phyloP scores from a whole-genome alignment of 2,329 filamentous ascomycete genomes.

The Tolypocladium paradoxum region DNA sequence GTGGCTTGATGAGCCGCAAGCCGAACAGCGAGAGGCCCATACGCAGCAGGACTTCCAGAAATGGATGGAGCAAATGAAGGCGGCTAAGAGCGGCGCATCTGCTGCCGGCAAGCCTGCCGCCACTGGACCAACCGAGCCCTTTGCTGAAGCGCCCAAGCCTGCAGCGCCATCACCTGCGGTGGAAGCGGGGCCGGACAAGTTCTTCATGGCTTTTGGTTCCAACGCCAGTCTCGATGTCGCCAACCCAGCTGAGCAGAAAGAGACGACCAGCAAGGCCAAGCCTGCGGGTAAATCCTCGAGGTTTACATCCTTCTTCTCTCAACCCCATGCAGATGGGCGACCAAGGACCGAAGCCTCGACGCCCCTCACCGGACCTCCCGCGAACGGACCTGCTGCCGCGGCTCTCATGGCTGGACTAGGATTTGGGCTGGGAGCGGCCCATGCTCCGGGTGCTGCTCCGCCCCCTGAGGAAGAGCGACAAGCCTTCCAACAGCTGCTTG shows the following conservation, averaged over 20 bases:
- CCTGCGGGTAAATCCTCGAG: slow-evolving; percentile 59
- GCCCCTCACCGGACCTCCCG: slow-evolving; percentile 23
- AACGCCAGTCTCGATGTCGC: slow-evolving; percentile 33
- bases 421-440: not conserved
- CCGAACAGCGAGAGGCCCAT: slow-evolving; percentile 58
- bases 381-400: slow-evolving; percentile 4
- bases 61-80: slow-evolving; percentile 88
- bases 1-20: slow-evolving; percentile 71
- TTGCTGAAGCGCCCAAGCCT: slow-evolving; percentile 37
- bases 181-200: slow-evolving; percentile 63
- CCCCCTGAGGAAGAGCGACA: slow-evolving; percentile 62
- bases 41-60: slow-evolving; percentile 89
- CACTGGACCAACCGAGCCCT: slow-evolving; percentile 22
- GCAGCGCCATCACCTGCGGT: slow-evolving; percentile 50
- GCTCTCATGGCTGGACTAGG: slow-evolving; percentile 1
- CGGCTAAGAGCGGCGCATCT: slow-evolving; percentile 33
- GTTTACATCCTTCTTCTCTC: slow-evolving; percentile 69
- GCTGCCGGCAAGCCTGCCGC: slow-evolving; percentile 23
- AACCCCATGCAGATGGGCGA: slow-evolving; percentile 38
- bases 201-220: slow-evolving; percentile 52
- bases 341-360: slow-evolving; percentile 38
- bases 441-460: not conserved
- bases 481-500: slow-evolving; percentile 71
- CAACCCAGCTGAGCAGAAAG: slow-evolving; percentile 37
- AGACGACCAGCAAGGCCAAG: slow-evolving; percentile 41